Conservation (phyloP, 2,329 filamentous ascomycete species). For the Fusarium abutilonis region DNA sequence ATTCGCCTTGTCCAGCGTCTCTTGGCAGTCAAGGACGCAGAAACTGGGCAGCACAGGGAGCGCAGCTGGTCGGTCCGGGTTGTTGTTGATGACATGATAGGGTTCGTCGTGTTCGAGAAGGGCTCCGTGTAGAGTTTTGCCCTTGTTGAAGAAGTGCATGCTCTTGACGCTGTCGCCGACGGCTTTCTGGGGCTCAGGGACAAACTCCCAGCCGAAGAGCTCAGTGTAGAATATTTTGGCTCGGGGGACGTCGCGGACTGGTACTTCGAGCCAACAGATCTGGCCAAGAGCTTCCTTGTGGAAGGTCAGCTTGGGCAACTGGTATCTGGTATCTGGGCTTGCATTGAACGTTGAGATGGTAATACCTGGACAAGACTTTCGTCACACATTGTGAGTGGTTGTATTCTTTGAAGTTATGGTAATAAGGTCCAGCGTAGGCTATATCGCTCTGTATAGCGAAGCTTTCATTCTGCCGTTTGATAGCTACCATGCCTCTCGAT, state of each 20-base stretch:
- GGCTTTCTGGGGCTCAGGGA: conserved; percentile 31
- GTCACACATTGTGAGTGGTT: conserved; percentile 10
- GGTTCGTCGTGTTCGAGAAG: conserved; percentile 49
- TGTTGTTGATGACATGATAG: conserved; percentile 44
- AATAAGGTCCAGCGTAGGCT: not conserved
- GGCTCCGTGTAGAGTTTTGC: conserved; percentile 49
- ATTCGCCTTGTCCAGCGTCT: conserved; percentile 46
- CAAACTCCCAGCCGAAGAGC: conserved; percentile 50
- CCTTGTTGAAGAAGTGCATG: conserved; percentile 51
- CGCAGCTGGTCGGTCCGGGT: conserved; percentile 38
- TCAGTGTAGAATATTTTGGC: conserved; percentile 52
- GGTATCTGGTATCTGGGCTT: not conserved
- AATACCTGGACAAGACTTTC: conserved; percentile 28
- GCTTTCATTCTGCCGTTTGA: not conserved
- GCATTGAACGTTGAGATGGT: not conserved
- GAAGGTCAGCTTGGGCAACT: not conserved
- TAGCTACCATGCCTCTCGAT: conserved; percentile 3
- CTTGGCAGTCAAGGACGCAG: conserved; percentile 48
- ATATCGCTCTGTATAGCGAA: not conserved
- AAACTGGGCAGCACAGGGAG: conserved; percentile 50
- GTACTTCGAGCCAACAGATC: conserved; percentile 54
- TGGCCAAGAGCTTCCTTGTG: conserved; percentile 45
- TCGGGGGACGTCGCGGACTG: conserved; percentile 49
- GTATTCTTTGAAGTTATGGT: not conserved
- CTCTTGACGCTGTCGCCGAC: conserved; percentile 43